Conservation (phyloP, 805 yeast species). For the Kuraishia borneana region DNA sequence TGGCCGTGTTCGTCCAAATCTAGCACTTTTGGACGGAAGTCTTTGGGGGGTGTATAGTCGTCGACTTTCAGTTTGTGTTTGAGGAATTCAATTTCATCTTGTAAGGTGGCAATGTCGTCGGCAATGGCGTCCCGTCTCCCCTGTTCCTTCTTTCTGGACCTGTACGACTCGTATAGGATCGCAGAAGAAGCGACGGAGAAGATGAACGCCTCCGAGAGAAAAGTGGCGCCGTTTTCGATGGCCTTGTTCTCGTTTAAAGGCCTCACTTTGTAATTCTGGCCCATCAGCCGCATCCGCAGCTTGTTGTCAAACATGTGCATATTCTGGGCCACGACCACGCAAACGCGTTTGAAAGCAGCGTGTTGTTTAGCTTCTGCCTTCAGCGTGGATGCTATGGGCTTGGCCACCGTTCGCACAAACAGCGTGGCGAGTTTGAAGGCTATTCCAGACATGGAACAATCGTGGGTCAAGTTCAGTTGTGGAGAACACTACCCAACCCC, state of each 20-base stretch:
- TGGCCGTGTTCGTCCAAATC: conserved; percentile 19
- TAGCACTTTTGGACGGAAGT: conserved; percentile 32
- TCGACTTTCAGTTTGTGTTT: conserved; percentile 37
- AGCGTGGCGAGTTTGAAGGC: conserved; percentile 67
- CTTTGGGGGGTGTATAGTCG: conserved; percentile 36
- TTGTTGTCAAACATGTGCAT: conserved; percentile 56
- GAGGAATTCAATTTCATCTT: conserved; percentile 55
- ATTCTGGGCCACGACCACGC: conserved; percentile 63
- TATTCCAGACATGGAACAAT: conserved; percentile 69
- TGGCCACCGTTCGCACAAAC: conserved; percentile 63
- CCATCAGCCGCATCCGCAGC: conserved; percentile 49
- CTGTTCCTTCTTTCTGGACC: conserved; percentile 55
- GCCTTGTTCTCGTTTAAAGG: conserved; percentile 80
- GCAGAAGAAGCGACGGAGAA: conserved; percentile 74
- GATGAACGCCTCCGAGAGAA: conserved; percentile 66
- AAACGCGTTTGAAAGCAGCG: conserved; percentile 44
- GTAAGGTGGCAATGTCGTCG: conserved; percentile 63
- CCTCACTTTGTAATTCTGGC: conserved; percentile 46
- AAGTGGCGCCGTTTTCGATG: conserved; percentile 70
- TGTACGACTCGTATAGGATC: conserved; percentile 58
- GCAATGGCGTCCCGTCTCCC: conserved; percentile 51
- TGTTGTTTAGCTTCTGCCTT: conserved; percentile 71
- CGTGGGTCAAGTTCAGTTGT: no score
- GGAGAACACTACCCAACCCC: no score
- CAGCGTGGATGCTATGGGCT: conserved; percentile 63